A percentile compares a stretch with the other conserved stretches of the same genome.
phyloP scores from a whole-genome alignment of 202 grass and related monocot species.

The Panicum virgatum region DNA sequence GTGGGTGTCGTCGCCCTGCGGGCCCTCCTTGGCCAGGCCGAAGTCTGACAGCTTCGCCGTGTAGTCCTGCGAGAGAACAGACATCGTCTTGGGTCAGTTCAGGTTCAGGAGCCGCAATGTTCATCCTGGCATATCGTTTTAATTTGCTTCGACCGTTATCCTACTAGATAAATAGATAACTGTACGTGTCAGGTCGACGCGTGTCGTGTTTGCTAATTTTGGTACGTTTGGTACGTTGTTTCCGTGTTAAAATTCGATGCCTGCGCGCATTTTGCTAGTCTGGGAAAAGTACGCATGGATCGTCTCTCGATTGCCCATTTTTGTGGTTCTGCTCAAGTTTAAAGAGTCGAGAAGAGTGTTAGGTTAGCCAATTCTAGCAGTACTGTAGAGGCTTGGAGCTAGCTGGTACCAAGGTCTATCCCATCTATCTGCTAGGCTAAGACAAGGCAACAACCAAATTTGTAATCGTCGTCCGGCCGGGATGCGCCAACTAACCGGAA shows the following conservation, averaged over 20 bases:
- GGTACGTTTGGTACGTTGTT: background rate
- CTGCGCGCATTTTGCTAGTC: background rate
- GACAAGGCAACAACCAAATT: conserved; percentile 5
- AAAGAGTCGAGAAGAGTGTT: background rate
- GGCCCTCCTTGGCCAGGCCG: conserved; percentile 78
- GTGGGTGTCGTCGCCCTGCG: conserved; percentile 62
- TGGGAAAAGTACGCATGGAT: background rate
- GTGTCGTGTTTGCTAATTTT: background rate
- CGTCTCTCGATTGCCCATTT: background rate
- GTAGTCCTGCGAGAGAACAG: conserved; percentile 53
- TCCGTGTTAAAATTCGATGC: conserved; percentile 17
- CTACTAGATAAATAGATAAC: background rate
- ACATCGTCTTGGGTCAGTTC: background rate
- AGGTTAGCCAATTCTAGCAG: background rate
- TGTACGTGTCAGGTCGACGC: background rate
- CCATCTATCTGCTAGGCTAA: background rate
- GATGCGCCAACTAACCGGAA: background rate
- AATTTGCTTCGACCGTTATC: background rate
- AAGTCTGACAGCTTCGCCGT: conserved; percentile 88
- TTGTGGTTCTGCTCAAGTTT: background rate
- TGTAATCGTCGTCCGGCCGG: background rate
- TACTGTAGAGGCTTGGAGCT: background rate
- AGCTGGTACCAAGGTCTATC: background rate
- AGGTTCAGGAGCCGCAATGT: background rate
- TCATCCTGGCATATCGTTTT: background rate